Conservation (phyloP, 2,329 filamentous ascomycete species). For the Fusarium kyushuense region DNA sequence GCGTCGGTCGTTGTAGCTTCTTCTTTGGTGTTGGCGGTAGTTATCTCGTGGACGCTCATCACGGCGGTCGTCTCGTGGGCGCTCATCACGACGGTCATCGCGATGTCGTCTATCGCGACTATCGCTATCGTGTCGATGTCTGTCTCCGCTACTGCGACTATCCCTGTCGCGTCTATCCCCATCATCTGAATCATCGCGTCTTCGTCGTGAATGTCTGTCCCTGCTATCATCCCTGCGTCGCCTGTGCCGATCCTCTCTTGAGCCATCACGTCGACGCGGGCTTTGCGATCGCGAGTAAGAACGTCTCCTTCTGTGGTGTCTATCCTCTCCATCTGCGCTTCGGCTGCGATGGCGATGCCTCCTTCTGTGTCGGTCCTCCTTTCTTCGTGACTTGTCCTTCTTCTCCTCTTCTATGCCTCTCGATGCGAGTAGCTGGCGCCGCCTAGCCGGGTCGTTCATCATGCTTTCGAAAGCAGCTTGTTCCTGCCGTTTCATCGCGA, state of each 20-base stretch:
- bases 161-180: constrained; percentile 15
- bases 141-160: neutral
- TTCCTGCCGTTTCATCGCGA: constrained; percentile 94
- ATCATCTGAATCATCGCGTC: constrained; percentile 41
- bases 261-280: constrained; percentile 52
- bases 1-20: constrained; percentile 40
- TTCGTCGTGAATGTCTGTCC: constrained; percentile 41
- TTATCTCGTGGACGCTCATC: constrained; percentile 44
- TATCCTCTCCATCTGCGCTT: constrained; percentile 52
- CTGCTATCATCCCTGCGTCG: constrained; percentile 43
- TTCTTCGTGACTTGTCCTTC: constrained; percentile 53
- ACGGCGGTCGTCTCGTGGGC: constrained; percentile 15
- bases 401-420: constrained; percentile 68
- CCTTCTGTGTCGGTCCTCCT: constrained; percentile 55
- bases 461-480: constrained; percentile 82
- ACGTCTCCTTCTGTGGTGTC: constrained; percentile 57
- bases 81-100: constrained; percentile 14
- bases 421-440: constrained; percentile 73
- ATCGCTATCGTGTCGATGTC: neutral
- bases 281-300: constrained; percentile 62
- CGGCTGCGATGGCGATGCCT: constrained; percentile 59
- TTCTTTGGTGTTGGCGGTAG: constrained; percentile 36
- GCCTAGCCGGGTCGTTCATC: constrained; percentile 80
- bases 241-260: constrained; percentile 48
- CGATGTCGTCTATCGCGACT: constrained; percentile 25